Evolutionary conservation across 345 rosid genomes (phyloP).

Genomic region (Turritis glabra): DNA sequence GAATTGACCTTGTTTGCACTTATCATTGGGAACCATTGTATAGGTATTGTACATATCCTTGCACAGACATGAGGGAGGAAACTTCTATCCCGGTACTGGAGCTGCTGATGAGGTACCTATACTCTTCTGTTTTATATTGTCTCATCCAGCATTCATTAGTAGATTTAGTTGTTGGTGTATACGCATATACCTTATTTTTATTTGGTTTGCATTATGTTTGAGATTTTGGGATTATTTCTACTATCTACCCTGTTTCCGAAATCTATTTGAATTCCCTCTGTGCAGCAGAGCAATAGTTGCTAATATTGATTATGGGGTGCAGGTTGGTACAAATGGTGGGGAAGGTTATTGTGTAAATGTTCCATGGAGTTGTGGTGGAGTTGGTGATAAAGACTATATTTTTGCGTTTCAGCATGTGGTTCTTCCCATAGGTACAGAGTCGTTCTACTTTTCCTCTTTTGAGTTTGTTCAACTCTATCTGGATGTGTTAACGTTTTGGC

Average conservation of each 20-base stretch:
- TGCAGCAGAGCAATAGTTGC: constrained; percentile 6
- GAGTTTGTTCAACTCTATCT: constrained; percentile 10
- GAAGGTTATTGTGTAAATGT: constrained; percentile 94
- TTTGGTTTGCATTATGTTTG: not conserved
- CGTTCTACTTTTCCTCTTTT: constrained; percentile 10
- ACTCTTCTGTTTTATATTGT: not conserved
- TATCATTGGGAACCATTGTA: not conserved
- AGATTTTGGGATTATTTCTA: not conserved
- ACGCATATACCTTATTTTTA: not conserved
- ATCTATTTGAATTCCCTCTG: not conserved
- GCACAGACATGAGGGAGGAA: constrained; percentile 93
- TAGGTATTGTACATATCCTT: constrained; percentile 91
- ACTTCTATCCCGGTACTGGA: constrained; percentile 92
- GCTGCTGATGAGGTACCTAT: constrained; percentile 74
- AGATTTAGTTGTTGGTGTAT: not conserved
- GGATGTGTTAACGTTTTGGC: constrained; percentile 1
- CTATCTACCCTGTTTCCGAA: not conserved
- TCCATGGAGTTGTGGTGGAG: constrained; percentile 97
- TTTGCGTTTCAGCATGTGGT: constrained; percentile 89
- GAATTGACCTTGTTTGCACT: constrained; percentile 1
- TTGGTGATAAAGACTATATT: constrained; percentile 90
- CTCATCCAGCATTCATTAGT: constrained; percentile 1
- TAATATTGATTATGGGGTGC: constrained; percentile 28
- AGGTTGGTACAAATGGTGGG: constrained; percentile 88
- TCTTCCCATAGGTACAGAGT: constrained; percentile 77